Conservation (phyloP, 345 rosid species). For the Citrus trifoliata region DNA sequence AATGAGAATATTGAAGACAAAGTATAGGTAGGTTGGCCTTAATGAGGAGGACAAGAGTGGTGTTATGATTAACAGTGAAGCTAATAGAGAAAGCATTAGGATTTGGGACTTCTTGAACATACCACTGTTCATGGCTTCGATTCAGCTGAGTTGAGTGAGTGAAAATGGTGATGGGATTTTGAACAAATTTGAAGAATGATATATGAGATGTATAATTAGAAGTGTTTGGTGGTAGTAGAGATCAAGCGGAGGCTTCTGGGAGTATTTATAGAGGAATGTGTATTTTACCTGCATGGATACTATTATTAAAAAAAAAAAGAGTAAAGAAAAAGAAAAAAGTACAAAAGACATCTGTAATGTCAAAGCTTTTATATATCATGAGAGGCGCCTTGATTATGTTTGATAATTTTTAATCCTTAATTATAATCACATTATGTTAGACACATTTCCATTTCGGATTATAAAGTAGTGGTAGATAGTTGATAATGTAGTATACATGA, state of each 20-base stretch:
- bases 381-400: background rate
- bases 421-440: background rate
- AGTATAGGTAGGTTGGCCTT: constrained; percentile 54
- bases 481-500: too few relatives aligned
- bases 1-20: constrained; percentile 56
- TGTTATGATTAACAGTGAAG: constrained; percentile 42
- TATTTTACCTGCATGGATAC: background rate
- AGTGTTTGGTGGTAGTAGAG: constrained; percentile 17
- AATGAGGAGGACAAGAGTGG: constrained; percentile 47
- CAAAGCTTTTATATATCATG: background rate
- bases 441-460: background rate
- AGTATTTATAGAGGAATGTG: constrained; percentile 15
- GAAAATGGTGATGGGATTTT: background rate
- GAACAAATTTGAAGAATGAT: background rate
- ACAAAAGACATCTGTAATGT: background rate
- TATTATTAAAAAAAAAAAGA: background rate
- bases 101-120: constrained; percentile 46
- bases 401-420: too few relatives aligned
- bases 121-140: constrained; percentile 26
- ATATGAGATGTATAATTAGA: background rate
- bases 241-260: constrained; percentile 3
- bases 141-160: background rate
- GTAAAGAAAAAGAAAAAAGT: background rate
- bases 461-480: background rate
- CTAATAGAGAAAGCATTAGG: constrained; percentile 35